phyloP scores from a whole-genome alignment of 495 filamentous ascomycete genomes.

The Penicillium pulvis region DNA sequence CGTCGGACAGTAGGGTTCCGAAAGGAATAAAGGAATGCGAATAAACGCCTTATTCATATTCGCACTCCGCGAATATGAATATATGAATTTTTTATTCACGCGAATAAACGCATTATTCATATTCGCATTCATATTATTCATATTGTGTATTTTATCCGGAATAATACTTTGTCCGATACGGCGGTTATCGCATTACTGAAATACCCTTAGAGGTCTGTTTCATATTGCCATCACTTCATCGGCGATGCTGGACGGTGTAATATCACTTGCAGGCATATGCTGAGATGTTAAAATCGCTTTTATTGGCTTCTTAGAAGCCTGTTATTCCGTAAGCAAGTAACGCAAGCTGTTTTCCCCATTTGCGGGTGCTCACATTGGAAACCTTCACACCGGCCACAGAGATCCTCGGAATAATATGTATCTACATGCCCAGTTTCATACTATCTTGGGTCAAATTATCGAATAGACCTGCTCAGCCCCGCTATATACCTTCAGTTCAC shows the following conservation, averaged over 20 bases:
- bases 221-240: conserved; percentile 12
- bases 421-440: conserved; percentile 7
- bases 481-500: conserved; percentile 6
- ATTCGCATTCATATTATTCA: conserved; percentile 20
- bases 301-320: conserved; percentile 2
- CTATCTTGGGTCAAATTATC: conserved; percentile 11
- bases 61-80: too few relatives aligned
- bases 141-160: conserved; percentile 26
- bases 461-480: conserved; percentile 9
- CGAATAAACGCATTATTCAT: conserved; percentile 6
- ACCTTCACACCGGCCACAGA: conserved; percentile 4
- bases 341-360: conserved; percentile 8
- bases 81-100: too few relatives aligned
- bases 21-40: conserved; percentile 22
- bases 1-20: conserved; percentile 18
- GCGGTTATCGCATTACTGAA: conserved; percentile 20
- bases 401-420: conserved; percentile 11
- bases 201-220: conserved; percentile 9
- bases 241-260: conserved; percentile 10
- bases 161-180: conserved; percentile 15
- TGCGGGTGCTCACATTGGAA: conserved; percentile 5
- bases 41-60: conserved; percentile 11
- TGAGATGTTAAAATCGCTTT: background rate
- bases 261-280: conserved; percentile 1
- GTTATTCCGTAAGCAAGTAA: conserved; percentile 4